A percentile compares a stretch with the other conserved stretches of the same genome.
Evolutionary conservation across 2,329 filamentous ascomycete genomes (phyloP).

Genomic region (Chrysosporium keratinophilum): DNA sequence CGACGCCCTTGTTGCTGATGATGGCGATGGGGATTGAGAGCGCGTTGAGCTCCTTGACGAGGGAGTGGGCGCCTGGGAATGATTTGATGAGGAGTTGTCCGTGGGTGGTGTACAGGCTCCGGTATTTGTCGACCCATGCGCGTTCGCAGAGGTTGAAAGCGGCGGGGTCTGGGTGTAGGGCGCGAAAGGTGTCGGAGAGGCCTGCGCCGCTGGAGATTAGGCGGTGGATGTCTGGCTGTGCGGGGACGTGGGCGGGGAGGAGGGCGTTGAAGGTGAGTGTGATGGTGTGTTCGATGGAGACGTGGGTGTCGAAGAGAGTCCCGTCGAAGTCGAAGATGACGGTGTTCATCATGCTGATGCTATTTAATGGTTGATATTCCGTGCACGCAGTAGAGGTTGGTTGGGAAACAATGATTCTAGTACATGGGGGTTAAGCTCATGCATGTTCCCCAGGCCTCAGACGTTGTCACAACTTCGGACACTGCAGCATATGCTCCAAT

Average conservation of each 20-base stretch:
- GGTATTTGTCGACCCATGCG: conserved; percentile 12
- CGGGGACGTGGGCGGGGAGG: conserved; percentile 8
- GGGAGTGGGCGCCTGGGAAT: conserved; percentile 8
- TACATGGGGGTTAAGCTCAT: too few species aligned
- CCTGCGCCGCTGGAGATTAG: conserved; percentile 11
- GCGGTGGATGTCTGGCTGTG: conserved; percentile 10
- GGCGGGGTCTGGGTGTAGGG: conserved; percentile 5
- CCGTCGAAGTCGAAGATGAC: conserved; percentile 15
- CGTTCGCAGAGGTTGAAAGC: background rate
- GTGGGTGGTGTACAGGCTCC: conserved; percentile 9
- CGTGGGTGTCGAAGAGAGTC: conserved; percentile 14
- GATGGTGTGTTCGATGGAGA: conserved; percentile 12
- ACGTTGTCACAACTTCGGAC: too few species aligned
- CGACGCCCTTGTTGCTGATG: conserved; percentile 14
- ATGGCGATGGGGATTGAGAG: conserved; percentile 4
- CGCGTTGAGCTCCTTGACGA: conserved; percentile 5
- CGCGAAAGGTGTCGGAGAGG: conserved; percentile 12
- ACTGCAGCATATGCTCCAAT: too few species aligned
- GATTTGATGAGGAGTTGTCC: conserved; percentile 12
- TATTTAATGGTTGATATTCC: too few species aligned
- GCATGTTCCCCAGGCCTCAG: too few species aligned
- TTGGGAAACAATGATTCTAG: too few species aligned
- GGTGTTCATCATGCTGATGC: conserved; percentile 5
- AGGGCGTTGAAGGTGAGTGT: conserved; percentile 12
- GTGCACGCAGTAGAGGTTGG: too few species aligned